Base-by-base conservation (phyloP, 2,329 filamentous ascomycete genomes). In the Trichoderma citrinoviride region DNA sequence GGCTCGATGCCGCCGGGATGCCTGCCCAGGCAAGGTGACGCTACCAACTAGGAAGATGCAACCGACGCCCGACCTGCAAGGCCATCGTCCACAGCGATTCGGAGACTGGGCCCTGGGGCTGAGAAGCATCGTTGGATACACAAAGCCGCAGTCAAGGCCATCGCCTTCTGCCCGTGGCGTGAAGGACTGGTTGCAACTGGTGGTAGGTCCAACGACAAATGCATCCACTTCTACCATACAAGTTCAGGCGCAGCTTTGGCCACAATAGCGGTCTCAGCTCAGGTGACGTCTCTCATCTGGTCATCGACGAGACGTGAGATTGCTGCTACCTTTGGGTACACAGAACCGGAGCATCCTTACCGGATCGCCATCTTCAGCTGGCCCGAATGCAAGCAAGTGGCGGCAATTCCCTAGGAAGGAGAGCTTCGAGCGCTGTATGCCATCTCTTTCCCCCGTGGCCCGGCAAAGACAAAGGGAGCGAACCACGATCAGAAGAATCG, bases 81-180 rank as follows among this genome's bases (percentile, higher is more conserved):
- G 49, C 71, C 69, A 14, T 67, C 73, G 17, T 68, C 69, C 7
- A 77, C 75, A 14, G 75, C 72, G 37, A 78, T 83, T 23, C 78
- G 82, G 19, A 77, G 81, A 25, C 76, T 91, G 27, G 79, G 79
- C 2, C 72, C 78, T 6, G 86, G 86, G 7, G 78, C 82, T 33
- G 87, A 90, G 71, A 89, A 85, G 70, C 87, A 96, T 74, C 84
- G 84, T 37, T 95, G 92, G 85, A 76, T 82, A 12, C 92, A 99
- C 74, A 87, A 87, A 27, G 94, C 94, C 0, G 95, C 95, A 2
- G 91, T 98, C 69, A 99, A 99, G 77, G 95, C 95, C 37, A 95
- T 98, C 70, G 93, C 95, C 2, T 98, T 98, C 77, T 96, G 94
- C 68, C 94, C 95, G 0, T 99, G 93, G 94, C 90, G 94, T 64